phyloP scores from a whole-genome alignment of 2,329 filamentous ascomycete genomes.

The Hypoxylon rubiginosum region DNA sequence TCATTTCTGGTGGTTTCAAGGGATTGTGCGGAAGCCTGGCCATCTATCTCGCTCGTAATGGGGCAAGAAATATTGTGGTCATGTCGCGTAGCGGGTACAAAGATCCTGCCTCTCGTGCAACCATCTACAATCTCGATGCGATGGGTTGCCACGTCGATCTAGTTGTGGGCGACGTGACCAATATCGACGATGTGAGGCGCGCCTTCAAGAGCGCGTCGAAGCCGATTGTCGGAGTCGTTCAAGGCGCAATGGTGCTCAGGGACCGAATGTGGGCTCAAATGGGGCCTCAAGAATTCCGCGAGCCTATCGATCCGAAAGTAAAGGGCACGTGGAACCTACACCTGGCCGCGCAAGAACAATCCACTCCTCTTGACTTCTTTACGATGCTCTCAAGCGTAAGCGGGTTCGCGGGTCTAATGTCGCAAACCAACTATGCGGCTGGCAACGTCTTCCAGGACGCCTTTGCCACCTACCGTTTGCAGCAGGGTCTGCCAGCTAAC shows the following conservation, averaged over 20 bases:
- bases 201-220: constrained; percentile 13
- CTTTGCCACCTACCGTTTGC: constrained; percentile 11
- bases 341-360: not conserved
- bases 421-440: constrained; percentile 56
- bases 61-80: constrained; percentile 52
- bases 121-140: constrained; percentile 3
- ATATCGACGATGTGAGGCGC: constrained; percentile 21
- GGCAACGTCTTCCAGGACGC: constrained; percentile 52
- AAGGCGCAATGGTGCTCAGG: constrained; percentile 45
- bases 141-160: constrained; percentile 12
- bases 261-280: constrained; percentile 32
- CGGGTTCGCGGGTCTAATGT: constrained; percentile 52
- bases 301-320: constrained; percentile 34
- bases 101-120: constrained; percentile 35
- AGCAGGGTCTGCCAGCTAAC: constrained; percentile 4
- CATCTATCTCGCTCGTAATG: constrained; percentile 50
- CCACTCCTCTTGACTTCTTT: constrained; percentile 52
- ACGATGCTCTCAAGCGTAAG: constrained; percentile 55
- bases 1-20: constrained; percentile 56
- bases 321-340: constrained; percentile 41
- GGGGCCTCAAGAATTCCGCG: constrained; percentile 24
- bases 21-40: constrained; percentile 55
- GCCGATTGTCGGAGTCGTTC: constrained; percentile 41
- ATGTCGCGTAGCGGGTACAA: constrained; percentile 49
- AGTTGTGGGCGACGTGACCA: constrained; percentile 23